Evolutionary conservation across 495 filamentous ascomycete species (phyloP).

Genomic region (Sphaerosporella brunnea): DNA sequence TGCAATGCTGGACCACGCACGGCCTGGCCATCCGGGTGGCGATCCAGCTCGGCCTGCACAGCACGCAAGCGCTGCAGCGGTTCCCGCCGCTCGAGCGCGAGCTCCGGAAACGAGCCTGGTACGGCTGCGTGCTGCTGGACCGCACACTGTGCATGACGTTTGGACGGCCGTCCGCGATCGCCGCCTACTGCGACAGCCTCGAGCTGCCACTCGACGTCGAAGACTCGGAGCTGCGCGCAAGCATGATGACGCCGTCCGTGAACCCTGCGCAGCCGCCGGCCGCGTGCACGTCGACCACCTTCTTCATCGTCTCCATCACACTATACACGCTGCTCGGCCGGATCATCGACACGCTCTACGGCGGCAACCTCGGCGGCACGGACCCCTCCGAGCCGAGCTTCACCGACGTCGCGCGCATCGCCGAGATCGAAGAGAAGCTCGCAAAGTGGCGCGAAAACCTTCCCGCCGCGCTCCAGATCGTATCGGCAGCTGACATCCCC

Average conservation of each 20-base stretch:
- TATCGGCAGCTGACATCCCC: conserved; percentile 19
- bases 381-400: conserved; percentile 23
- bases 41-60: conserved; percentile 31
- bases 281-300: conserved; percentile 18
- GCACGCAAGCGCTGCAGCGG: conserved; percentile 23
- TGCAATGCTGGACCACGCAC: conserved; percentile 32
- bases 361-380: conserved; percentile 29
- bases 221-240: conserved; percentile 17
- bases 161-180: conserved; percentile 30
- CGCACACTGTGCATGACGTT: conserved; percentile 34
- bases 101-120: conserved; percentile 32
- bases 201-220: conserved; percentile 27
- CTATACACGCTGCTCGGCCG: conserved; percentile 25
- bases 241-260: conserved; percentile 10
- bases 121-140: conserved; percentile 32
- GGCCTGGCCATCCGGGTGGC: conserved; percentile 31
- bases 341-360: conserved; percentile 29
- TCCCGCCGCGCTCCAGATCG: conserved; percentile 16
- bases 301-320: conserved; percentile 30
- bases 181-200: conserved; percentile 28
- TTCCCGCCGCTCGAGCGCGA: conserved; percentile 29
- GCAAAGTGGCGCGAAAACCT: conserved; percentile 18
- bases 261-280: conserved; percentile 10
- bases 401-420: conserved; percentile 21
- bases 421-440: conserved; percentile 24